Conservation (phyloP, 176 grass and related monocot species). For the Alopecurus myosuroides region DNA sequence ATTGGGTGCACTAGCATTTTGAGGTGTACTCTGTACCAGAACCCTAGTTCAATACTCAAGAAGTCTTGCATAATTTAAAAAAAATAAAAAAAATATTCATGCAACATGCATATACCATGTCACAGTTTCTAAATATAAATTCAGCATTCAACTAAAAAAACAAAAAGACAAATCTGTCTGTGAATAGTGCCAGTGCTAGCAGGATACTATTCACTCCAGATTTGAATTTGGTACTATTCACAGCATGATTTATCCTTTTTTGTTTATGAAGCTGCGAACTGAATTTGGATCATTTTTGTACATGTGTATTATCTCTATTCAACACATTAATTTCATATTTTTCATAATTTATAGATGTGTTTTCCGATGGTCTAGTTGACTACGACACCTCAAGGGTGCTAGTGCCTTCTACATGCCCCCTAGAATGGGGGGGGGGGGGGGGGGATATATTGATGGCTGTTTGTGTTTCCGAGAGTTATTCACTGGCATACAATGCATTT, state of each 20-base stretch:
- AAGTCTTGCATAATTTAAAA: neutral
- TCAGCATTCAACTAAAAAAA: neutral
- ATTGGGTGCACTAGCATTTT: neutral
- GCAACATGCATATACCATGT: neutral
- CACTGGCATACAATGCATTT: neutral
- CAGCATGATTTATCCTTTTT: neutral
- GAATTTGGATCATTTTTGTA: neutral
- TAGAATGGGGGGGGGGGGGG: neutral
- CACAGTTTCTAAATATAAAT: neutral
- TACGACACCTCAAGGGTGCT: neutral
- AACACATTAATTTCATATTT: neutral
- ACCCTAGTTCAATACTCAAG: neutral
- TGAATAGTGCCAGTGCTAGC: neutral
- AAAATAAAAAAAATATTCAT: neutral
- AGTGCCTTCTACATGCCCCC: neutral
- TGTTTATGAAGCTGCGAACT: neutral
- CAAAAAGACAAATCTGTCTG: neutral
- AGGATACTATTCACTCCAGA: neutral
- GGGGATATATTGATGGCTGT: neutral
- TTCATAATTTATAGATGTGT: neutral
- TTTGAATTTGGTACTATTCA: neutral
- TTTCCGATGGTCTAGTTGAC: neutral
- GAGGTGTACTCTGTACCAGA: neutral
- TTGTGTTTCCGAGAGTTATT: neutral
- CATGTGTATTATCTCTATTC: neutral